These are phyloP conservation scores for Aspergillus sclerotialis DNA, from an alignment of 2,329 filamentous ascomycete species.

Conservation along the genomic window DNA sequence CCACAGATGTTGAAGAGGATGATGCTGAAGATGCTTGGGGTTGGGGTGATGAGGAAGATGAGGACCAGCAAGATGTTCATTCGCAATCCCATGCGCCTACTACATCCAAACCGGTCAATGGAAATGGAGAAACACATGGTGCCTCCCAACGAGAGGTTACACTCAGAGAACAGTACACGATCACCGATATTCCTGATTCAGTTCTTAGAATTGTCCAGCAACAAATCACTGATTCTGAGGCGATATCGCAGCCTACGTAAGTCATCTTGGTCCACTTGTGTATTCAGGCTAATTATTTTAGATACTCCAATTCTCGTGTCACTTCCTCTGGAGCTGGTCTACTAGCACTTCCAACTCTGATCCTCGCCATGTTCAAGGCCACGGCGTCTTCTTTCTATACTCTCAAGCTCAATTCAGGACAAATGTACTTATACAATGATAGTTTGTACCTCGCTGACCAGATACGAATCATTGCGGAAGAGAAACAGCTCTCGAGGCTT, in stretches of 20 bases:
- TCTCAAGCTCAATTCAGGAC: conserved; percentile 41
- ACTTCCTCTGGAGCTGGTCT: conserved; percentile 37
- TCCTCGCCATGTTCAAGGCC: conserved; percentile 46
- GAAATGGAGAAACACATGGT: conserved; percentile 9
- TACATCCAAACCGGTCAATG: conserved; percentile 15
- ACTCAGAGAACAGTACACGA: conserved; percentile 76
- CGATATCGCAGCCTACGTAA: conserved; percentile 31
- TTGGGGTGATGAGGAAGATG: conserved; percentile 64
- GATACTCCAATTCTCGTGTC: conserved; percentile 29
- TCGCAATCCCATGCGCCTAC: conserved; percentile 12
- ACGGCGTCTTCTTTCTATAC: conserved; percentile 41
- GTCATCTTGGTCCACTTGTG: conserved; percentile 7
- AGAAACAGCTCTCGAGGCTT: conserved; percentile 44
- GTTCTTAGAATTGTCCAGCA: conserved; percentile 46
- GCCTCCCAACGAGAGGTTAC: conserved; percentile 57
- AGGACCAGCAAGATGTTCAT: conserved; percentile 24
- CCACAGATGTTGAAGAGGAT: conserved; percentile 22
- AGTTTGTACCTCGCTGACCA: conserved; percentile 51
- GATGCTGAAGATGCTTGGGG: conserved; percentile 65
- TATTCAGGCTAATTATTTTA: conserved; percentile 16
- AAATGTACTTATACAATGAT: conserved; percentile 62
- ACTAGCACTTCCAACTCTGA: conserved; percentile 39
- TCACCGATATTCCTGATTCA: conserved; percentile 78
- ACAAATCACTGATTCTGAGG: conserved; percentile 36
- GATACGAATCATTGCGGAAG: conserved; percentile 43